These are phyloP conservation scores for Drosera spatulata DNA, from an alignment of 179 eudicot genomes.

Conservation along the genomic window DNA sequence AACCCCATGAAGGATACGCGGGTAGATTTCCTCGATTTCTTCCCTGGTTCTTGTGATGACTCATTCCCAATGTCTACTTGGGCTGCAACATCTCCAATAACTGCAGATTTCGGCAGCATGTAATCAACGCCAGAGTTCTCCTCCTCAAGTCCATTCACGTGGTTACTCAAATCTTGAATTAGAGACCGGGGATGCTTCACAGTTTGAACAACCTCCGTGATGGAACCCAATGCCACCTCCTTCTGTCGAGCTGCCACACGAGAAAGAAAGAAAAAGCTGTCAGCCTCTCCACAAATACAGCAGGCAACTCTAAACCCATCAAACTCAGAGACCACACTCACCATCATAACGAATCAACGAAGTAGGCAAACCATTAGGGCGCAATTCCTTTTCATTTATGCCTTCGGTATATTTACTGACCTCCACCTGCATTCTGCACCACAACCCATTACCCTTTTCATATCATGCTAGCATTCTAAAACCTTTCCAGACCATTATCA, in stretches of 20 bases:
- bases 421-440: conserved; percentile 96
- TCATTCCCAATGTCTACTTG: conserved; percentile 25
- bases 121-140: conserved; percentile 32
- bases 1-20: conserved; percentile 63
- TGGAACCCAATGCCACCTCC: conserved; percentile 80
- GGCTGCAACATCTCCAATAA: conserved; percentile 24
- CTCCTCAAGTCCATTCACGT: conserved; percentile 20
- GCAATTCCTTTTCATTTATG: conserved; percentile 54
- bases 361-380: conserved; percentile 91
- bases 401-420: conserved; percentile 99
- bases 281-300: not conserved
- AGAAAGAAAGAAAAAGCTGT: not conserved
- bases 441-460: too few relatives aligned
- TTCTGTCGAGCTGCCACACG: conserved; percentile 77
- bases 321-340: conserved; percentile 15
- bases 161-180: conserved; percentile 24
- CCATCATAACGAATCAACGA: conserved; percentile 97
- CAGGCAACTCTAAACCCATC: conserved; percentile 1
- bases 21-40: conserved; percentile 46
- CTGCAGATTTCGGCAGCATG: conserved; percentile 41
- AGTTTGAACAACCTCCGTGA: conserved; percentile 91
- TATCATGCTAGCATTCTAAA: too few relatives aligned
- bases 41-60: conserved; percentile 26
- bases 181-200: conserved; percentile 67
- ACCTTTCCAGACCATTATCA: too few relatives aligned